Conservation (phyloP, 768 basidiomycete genomes). For the Steccherinum ochraceum region DNA sequence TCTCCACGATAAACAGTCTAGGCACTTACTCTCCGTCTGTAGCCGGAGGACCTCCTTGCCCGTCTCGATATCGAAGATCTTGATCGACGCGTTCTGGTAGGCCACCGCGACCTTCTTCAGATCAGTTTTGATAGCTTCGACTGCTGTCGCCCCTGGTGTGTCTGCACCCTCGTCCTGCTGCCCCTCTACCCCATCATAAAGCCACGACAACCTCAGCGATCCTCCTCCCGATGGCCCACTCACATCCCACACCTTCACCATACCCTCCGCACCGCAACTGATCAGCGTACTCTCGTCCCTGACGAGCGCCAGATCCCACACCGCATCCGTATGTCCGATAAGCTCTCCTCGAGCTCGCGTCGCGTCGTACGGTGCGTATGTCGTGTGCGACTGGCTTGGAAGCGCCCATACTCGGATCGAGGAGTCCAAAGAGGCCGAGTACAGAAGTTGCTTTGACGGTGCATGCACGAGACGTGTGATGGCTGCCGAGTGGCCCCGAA, state of each 20-base stretch:
- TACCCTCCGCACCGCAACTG: conserved; percentile 86
- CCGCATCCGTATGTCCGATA: conserved; percentile 90
- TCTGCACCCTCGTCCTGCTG: conserved; percentile 28
- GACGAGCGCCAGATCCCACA: conserved; percentile 91
- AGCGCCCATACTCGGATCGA: conserved; percentile 90
- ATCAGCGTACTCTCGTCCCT: conserved; percentile 81
- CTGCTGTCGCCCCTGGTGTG: conserved; percentile 63
- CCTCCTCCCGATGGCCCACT: conserved; percentile 58
- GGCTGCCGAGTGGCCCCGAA: conserved; percentile 88
- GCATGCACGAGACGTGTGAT: conserved; percentile 84
- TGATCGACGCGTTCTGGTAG: conserved; percentile 82
- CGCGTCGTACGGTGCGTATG: conserved; percentile 88
- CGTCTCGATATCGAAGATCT: conserved; percentile 85
- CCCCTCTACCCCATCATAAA: conserved; percentile 46
- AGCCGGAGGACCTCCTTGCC: conserved; percentile 69
- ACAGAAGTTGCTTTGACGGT: conserved; percentile 68
- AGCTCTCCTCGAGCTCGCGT: conserved; percentile 71
- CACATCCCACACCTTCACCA: conserved; percentile 92
- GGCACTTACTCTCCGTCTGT: conserved; percentile 45
- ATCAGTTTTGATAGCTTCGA: conserved; percentile 80
- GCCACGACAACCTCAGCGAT: conserved; percentile 72
- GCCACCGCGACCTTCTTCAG: conserved; percentile 86
- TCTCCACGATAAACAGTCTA: conserved; percentile 7
- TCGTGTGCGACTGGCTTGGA: conserved; percentile 70
- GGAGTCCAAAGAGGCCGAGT: conserved; percentile 90